Evolutionary conservation across 2,329 filamentous ascomycete genomes (phyloP).

Genomic region (Trichocomaceae sp.): DNA sequence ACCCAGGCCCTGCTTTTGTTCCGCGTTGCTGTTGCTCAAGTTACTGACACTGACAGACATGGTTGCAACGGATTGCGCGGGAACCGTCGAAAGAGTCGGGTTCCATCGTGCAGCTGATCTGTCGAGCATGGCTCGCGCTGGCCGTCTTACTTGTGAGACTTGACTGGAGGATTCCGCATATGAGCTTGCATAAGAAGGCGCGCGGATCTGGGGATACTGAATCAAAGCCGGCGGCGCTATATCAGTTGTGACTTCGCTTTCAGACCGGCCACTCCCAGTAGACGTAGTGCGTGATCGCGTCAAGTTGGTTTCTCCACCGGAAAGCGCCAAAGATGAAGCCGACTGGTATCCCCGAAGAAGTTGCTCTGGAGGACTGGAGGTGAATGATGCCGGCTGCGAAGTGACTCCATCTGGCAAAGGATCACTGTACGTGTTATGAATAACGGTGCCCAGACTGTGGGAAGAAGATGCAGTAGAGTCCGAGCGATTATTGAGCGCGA

Average conservation of each 20-base stretch:
- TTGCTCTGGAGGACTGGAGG: conserved; percentile 35
- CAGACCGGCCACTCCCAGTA: conserved; percentile 10
- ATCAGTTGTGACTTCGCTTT: neutral
- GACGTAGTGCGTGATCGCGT: conserved; percentile 10
- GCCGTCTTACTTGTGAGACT: conserved; percentile 17
- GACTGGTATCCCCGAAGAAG: conserved; percentile 30
- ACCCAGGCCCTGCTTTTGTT: conserved; percentile 7
- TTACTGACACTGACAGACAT: conserved; percentile 11
- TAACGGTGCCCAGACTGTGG: conserved; percentile 36
- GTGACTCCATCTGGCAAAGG: conserved; percentile 29
- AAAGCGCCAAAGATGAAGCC: conserved; percentile 24
- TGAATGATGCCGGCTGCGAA: conserved; percentile 32
- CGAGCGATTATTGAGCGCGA: conserved; percentile 27
- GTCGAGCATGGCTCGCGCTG: conserved; percentile 28
- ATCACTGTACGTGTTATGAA: conserved; percentile 26
- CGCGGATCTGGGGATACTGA: conserved; percentile 34
- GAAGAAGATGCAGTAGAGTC: conserved; percentile 33
- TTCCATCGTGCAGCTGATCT: conserved; percentile 33
- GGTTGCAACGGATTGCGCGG: conserved; percentile 25
- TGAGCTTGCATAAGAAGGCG: conserved; percentile 36
- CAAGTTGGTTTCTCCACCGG: conserved; percentile 13
- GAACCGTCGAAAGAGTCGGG: conserved; percentile 40
- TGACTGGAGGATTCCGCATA: conserved; percentile 31
- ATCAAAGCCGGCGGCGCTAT: conserved; percentile 21
- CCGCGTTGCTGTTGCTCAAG: conserved; percentile 12